phyloP scores from a whole-genome alignment of 176 grass and related monocot species.

The Guadua angustifolia region DNA sequence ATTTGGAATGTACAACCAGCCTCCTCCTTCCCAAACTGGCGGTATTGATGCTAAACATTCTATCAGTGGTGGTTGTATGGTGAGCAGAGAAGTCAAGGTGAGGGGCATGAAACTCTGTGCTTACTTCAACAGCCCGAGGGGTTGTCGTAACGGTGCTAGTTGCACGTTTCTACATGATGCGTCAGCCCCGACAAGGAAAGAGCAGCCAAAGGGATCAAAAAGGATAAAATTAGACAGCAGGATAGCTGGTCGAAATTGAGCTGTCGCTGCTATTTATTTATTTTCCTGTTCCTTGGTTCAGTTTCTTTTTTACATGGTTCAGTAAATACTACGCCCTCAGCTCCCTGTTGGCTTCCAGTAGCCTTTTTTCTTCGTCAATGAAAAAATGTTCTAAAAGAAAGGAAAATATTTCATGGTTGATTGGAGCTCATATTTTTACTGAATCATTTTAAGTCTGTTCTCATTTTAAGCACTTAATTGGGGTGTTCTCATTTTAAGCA shows the following conservation, averaged over 20 bases:
- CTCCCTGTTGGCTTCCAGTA: background rate
- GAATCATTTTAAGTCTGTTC: constrained; percentile 2
- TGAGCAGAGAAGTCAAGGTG: constrained; percentile 51
- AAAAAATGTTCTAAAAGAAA: constrained; percentile 42
- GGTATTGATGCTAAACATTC: constrained; percentile 26
- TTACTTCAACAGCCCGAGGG: constrained; percentile 78
- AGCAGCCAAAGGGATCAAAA: constrained; percentile 69
- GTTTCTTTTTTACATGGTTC: constrained; percentile 9
- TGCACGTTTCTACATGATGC: constrained; percentile 83
- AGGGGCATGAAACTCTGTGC: constrained; percentile 74
- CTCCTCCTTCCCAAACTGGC: constrained; percentile 30
- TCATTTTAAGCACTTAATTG: background rate
- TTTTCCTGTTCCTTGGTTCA: constrained; percentile 54
- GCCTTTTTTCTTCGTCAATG: background rate
- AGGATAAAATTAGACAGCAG: constrained; percentile 84
- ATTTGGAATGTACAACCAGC: constrained; percentile 52
- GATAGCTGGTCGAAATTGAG: constrained; percentile 68
- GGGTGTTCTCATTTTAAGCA: too few species aligned
- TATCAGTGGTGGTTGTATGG: constrained; percentile 25
- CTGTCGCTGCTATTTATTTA: constrained; percentile 23
- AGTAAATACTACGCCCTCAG: constrained; percentile 48
- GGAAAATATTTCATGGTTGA: constrained; percentile 22
- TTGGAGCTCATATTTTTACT: constrained; percentile 30
- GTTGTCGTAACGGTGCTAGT: constrained; percentile 76
- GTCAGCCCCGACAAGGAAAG: constrained; percentile 47